These are phyloP conservation scores for Aspergillus pseudoterreus DNA, from an alignment of 2,329 filamentous ascomycete genomes.

Conservation along the genomic window DNA sequence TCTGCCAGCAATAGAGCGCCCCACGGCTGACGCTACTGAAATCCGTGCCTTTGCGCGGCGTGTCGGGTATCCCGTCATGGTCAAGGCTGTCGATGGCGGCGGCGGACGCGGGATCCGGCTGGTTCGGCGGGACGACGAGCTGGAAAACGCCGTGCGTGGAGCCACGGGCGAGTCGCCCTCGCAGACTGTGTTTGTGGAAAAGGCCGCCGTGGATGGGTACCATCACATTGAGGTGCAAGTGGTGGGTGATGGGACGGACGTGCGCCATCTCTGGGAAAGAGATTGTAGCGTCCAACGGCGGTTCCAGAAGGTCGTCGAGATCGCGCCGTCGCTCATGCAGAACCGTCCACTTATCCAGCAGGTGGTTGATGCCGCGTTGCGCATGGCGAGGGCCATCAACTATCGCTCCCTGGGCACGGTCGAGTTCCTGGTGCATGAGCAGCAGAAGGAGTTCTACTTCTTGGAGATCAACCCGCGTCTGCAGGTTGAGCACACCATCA, in stretches of 20 bases:
- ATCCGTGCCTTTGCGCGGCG: slow-evolving; percentile 56
- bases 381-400: slow-evolving; percentile 39
- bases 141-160: slow-evolving; percentile 47
- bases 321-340: slow-evolving; percentile 51
- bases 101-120: slow-evolving; percentile 60
- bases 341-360: slow-evolving; percentile 46
- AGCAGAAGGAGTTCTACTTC: slow-evolving; percentile 52
- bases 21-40: slow-evolving; percentile 42
- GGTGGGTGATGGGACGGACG: slow-evolving; percentile 52
- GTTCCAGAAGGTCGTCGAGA: slow-evolving; percentile 60
- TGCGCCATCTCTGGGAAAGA: slow-evolving; percentile 57
- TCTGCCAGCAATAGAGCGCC: slow-evolving; percentile 44
- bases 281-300: slow-evolving; percentile 59
- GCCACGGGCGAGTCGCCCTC: slow-evolving; percentile 58
- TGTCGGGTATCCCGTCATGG: slow-evolving; percentile 55
- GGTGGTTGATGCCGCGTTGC: slow-evolving; percentile 53
- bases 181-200: slow-evolving; percentile 56
- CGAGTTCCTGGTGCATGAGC: slow-evolving; percentile 58
- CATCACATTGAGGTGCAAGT: slow-evolving; percentile 61
- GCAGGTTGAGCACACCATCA: slow-evolving; percentile 62
- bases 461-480: slow-evolving; percentile 59
- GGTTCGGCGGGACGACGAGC: slow-evolving; percentile 41
- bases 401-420: slow-evolving; percentile 62
- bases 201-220: slow-evolving; percentile 60
- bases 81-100: slow-evolving; percentile 64